These are phyloP conservation scores for Anthoceros angustus DNA, from an alignment of 225 moss, liverwort and hornwort species.

Conservation along the genomic window DNA sequence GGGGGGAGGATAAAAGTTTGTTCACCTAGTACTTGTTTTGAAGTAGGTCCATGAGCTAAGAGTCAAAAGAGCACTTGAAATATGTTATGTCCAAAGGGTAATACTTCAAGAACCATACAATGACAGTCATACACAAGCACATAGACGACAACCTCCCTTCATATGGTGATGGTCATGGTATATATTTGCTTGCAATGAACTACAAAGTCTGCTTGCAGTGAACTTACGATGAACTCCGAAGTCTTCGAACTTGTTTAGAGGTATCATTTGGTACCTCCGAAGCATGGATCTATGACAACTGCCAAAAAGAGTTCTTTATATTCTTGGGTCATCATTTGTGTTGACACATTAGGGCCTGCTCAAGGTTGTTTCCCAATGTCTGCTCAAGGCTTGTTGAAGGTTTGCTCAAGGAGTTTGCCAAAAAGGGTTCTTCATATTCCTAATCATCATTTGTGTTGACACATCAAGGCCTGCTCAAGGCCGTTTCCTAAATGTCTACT, in stretches of 20 bases:
- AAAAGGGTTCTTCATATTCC: slow-evolving; percentile 73
- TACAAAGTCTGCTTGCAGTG: too few species aligned
- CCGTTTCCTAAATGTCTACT: too few species aligned
- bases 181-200: slow-evolving; percentile 71
- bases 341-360: slow-evolving; percentile 78
- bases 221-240: slow-evolving; percentile 81
- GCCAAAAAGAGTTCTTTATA: slow-evolving; percentile 82
- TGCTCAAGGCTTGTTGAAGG: too few species aligned
- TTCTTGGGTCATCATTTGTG: slow-evolving; percentile 75
- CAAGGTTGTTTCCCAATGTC: too few species aligned
- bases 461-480: slow-evolving; percentile 89
- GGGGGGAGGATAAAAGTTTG: slow-evolving; percentile 64
- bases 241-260: slow-evolving; percentile 83
- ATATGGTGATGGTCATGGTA: neutral
- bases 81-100: slow-evolving; percentile 82
- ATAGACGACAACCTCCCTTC: neutral
- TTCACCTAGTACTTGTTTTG: slow-evolving; percentile 96
- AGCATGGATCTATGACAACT: slow-evolving; percentile 77
- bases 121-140: neutral
- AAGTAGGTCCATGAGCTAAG: slow-evolving; percentile 62
- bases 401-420: too few species aligned
- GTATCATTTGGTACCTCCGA: slow-evolving; percentile 87
- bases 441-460: slow-evolving; percentile 74
- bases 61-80: slow-evolving; percentile 75
- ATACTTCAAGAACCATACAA: slow-evolving; percentile 33